A percentile compares a stretch with the other conserved stretches of the same genome.
phyloP scores from a whole-genome alignment of 139 green algal genomes.

The Nannochloris sp. region DNA sequence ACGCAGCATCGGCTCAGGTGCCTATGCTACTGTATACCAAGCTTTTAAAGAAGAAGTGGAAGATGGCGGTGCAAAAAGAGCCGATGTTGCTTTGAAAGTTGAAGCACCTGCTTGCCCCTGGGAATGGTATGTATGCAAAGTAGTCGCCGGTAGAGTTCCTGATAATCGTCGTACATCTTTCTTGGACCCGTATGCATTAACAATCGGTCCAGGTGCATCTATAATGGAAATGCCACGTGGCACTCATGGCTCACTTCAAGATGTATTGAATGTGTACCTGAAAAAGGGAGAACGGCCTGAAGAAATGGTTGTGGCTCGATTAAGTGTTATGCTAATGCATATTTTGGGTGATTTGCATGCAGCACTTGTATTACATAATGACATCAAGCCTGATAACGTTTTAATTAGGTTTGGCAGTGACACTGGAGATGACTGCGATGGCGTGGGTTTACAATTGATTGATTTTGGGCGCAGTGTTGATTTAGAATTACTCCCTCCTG shows the following conservation, averaged over 20 bases:
- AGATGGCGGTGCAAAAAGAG: neutral
- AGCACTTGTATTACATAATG: constrained; percentile 26
- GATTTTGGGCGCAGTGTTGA: constrained; percentile 46
- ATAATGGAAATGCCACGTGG: constrained; percentile 30
- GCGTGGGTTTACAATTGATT: constrained; percentile 28
- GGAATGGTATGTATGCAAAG: constrained; percentile 44
- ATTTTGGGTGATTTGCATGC: constrained; percentile 1
- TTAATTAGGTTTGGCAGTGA: constrained; percentile 18
- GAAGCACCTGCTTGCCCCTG: constrained; percentile 31
- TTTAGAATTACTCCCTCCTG: constrained; percentile 32
- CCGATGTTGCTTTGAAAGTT: constrained; percentile 25
- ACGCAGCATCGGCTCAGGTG: constrained; percentile 23
- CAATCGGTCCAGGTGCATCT: constrained; percentile 10
- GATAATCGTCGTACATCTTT: neutral
- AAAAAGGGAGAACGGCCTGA: constrained; percentile 1
- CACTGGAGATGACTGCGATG: constrained; percentile 1
- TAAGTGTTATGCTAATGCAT: neutral
- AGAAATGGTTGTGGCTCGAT: constrained; percentile 1
- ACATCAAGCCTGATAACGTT: constrained; percentile 48
- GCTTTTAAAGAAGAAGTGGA: neutral
- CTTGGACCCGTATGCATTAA: constrained; percentile 12
- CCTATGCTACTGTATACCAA: constrained; percentile 29
- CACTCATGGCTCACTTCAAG: constrained; percentile 30
- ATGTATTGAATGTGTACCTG: constrained; percentile 35
- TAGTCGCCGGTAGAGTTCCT: constrained; percentile 12